Evolutionary conservation across 2,329 filamentous ascomycete species (phyloP).

Genomic region (Diplocarpon mali): DNA sequence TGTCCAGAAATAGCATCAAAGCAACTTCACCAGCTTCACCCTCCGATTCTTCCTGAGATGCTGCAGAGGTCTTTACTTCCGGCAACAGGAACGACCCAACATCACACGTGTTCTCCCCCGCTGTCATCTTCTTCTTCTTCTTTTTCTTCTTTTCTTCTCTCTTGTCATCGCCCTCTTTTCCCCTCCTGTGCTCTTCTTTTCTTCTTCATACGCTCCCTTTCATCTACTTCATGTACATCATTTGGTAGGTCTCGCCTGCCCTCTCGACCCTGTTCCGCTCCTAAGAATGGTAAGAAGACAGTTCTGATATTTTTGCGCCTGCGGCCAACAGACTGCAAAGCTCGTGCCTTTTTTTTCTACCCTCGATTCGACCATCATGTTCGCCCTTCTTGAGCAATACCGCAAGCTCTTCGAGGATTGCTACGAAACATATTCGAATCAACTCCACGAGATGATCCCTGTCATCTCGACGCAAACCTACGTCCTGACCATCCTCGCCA

Average conservation of each 20-base stretch:
- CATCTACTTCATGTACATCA: constrained; percentile 20
- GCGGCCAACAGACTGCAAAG: constrained; percentile 21
- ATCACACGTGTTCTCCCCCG: background rate
- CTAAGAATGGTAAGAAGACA: constrained; percentile 6
- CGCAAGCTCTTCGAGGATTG: constrained; percentile 19
- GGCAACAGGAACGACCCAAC: background rate
- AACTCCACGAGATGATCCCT: constrained; percentile 21
- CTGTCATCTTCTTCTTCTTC: background rate
- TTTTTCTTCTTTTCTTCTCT: constrained; percentile 2
- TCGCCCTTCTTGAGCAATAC: constrained; percentile 19
- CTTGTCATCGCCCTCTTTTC: constrained; percentile 3
- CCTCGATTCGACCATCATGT: constrained; percentile 13
- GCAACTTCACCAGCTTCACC: background rate
- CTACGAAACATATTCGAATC: constrained; percentile 21
- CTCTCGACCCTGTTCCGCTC: background rate
- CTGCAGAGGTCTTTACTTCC: background rate
- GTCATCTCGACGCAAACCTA: constrained; percentile 25
- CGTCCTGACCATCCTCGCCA: constrained; percentile 22
- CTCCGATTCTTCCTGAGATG: no score
- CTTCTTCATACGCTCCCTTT: constrained; percentile 18
- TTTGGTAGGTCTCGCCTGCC: constrained; percentile 14
- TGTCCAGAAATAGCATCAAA: background rate
- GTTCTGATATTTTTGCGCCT: constrained; percentile 3
- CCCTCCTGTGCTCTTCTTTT: constrained; percentile 4
- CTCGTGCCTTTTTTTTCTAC: constrained; percentile 14